A percentile compares a stretch with the other conserved stretches of the same genome.
Evolutionary conservation across 73 alveolate genomes (phyloP).

Genomic region (Tetrahymena malaccensis): DNA sequence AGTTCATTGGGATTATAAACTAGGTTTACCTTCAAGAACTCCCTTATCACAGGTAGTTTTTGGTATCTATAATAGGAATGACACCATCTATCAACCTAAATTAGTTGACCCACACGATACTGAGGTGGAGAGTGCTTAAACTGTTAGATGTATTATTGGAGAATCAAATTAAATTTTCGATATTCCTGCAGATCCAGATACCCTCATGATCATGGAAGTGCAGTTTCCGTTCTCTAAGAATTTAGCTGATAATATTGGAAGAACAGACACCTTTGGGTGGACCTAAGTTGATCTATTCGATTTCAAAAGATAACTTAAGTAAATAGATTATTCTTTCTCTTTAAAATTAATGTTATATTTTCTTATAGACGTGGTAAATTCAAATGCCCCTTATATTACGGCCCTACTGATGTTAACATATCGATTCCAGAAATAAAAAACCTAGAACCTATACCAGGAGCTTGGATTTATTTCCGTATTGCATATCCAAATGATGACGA

Average conservation of each 20-base stretch:
- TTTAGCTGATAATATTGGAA: slow-evolving; percentile 25
- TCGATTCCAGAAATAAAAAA: slow-evolving; percentile 57
- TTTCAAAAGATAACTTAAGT: slow-evolving; percentile 49
- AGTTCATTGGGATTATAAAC: slow-evolving; percentile 71
- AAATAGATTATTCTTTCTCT: background rate
- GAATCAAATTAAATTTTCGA: slow-evolving; percentile 44
- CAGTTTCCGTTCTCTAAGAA: slow-evolving; percentile 63
- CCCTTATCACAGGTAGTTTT: slow-evolving; percentile 55
- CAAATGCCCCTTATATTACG: slow-evolving; percentile 69
- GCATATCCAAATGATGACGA: slow-evolving; percentile 65
- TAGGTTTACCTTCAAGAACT: slow-evolving; percentile 63
- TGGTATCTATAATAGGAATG: slow-evolving; percentile 74
- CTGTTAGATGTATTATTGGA: slow-evolving; percentile 53
- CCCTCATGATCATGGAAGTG: slow-evolving; percentile 61
- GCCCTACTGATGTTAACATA: slow-evolving; percentile 55
- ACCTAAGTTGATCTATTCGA: slow-evolving; percentile 68
- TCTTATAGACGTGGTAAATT: slow-evolving; percentile 56
- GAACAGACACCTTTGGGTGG: slow-evolving; percentile 70
- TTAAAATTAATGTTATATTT: background rate
- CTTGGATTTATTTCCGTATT: slow-evolving; percentile 52
- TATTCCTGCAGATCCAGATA: slow-evolving; percentile 64
- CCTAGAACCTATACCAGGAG: slow-evolving; percentile 51
- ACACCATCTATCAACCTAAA: slow-evolving; percentile 67
- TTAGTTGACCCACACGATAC: slow-evolving; percentile 67
- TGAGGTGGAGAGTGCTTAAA: slow-evolving; percentile 52